These are phyloP conservation scores for Stephania japonica DNA, from an alignment of 164 flowering plant species.

Conservation along the genomic window DNA sequence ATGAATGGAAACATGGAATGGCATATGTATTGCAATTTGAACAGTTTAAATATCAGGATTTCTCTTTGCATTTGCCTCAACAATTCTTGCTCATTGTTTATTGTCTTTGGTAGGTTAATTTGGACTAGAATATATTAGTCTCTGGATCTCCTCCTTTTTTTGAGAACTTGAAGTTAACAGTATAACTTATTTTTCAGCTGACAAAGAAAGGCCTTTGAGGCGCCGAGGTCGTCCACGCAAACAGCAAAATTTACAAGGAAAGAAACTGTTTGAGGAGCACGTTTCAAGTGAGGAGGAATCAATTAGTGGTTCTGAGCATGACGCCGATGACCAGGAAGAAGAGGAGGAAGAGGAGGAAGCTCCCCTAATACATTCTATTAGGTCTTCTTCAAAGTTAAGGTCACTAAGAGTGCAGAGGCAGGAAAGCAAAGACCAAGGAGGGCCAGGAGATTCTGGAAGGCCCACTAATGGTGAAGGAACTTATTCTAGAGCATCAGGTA, in stretches of 20 bases:
- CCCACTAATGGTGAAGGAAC: slow-evolving; percentile 26
- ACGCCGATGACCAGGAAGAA: slow-evolving; percentile 48
- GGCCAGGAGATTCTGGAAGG: slow-evolving; percentile 23
- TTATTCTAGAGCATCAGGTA: slow-evolving; percentile 51
- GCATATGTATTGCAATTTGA: neutral
- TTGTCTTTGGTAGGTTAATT: neutral
- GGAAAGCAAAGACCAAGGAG: slow-evolving; percentile 31
- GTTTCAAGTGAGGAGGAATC: slow-evolving; percentile 80
- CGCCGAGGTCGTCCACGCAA: slow-evolving; percentile 81
- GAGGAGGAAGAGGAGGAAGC: slow-evolving; percentile 53
- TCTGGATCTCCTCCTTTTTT: neutral
- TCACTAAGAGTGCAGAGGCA: slow-evolving; percentile 50
- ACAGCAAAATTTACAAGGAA: slow-evolving; percentile 56
- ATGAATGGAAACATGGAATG: neutral
- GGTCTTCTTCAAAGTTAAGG: slow-evolving; percentile 66
- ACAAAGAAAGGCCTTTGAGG: slow-evolving; percentile 53
- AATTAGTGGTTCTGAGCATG: slow-evolving; percentile 76
- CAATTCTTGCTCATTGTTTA: neutral
- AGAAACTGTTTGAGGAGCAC: slow-evolving; percentile 81
- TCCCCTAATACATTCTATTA: slow-evolving; percentile 63
- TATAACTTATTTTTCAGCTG: slow-evolving; percentile 41
- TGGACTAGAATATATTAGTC: neutral
- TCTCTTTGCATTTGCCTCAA: neutral
- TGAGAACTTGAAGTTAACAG: neutral
- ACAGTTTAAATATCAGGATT: neutral